These are phyloP conservation scores for Macrocybe gigantea DNA, from an alignment of 768 basidiomycete genomes.

Conservation along the genomic window DNA sequence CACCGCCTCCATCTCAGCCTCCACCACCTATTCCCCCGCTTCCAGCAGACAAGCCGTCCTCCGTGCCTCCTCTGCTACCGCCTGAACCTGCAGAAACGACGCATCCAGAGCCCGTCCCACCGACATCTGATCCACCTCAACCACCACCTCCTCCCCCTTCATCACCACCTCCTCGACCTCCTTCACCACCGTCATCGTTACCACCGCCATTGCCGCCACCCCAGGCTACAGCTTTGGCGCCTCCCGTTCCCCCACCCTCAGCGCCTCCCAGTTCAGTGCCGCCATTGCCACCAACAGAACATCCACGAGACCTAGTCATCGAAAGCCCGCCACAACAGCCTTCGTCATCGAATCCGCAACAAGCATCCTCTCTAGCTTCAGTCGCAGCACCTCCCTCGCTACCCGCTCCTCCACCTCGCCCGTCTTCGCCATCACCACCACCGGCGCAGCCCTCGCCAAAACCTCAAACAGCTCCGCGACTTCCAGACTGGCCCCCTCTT, in stretches of 20 bases:
- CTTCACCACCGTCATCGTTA: conserved; percentile 30
- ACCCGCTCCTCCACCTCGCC: conserved; percentile 16
- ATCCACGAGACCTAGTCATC: conserved; percentile 3
- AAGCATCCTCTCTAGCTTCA: conserved; percentile 11
- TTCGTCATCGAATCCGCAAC: conserved; percentile 23
- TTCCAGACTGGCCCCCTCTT: conserved; percentile 57
- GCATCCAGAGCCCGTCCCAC: conserved; percentile 19
- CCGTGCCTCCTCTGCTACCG: conserved; percentile 21
- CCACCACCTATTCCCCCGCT: conserved; percentile 17
- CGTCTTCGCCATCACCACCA: conserved; percentile 17
- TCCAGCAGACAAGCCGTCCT: conserved; percentile 15
- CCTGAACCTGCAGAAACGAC: conserved; percentile 24
- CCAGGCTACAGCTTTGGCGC: neutral
- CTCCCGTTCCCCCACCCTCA: conserved; percentile 4
- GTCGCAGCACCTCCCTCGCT: neutral
- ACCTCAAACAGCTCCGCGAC: conserved; percentile 21
- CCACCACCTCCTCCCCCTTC: conserved; percentile 24
- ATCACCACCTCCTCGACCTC: conserved; percentile 28
- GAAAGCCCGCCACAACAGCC: conserved; percentile 12
- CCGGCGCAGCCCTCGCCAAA: conserved; percentile 15
- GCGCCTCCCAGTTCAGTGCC: neutral
- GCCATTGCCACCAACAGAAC: neutral
- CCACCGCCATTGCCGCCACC: conserved; percentile 14
- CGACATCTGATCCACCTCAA: conserved; percentile 14
- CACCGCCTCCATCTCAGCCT: conserved; percentile 17